Percentiles rank a stretch among this genome's conserved stretches.
phyloP scores from a whole-genome alignment of 495 filamentous ascomycete genomes.

The Aspergillus panamensis region DNA sequence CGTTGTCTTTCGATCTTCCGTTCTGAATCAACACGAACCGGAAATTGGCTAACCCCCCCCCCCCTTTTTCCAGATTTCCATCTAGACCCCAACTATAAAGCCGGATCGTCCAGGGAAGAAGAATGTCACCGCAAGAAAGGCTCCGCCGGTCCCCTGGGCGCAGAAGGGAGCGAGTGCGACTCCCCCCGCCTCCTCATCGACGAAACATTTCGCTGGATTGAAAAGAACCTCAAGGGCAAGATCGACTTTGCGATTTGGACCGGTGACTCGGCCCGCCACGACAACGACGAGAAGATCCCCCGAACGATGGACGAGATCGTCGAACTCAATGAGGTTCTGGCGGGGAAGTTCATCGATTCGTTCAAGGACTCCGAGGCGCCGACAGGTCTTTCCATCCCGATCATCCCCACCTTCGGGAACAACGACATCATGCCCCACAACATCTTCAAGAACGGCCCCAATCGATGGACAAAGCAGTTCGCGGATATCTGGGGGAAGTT shows the following conservation, averaged over 20 bases:
- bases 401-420: conserved; percentile 90
- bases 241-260: conserved; percentile 98
- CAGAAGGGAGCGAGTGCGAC: conserved; percentile 86
- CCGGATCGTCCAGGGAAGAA: conserved; percentile 62
- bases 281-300: conserved; percentile 83
- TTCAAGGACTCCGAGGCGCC: conserved; percentile 54
- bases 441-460: conserved; percentile 81
- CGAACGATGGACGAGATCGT: conserved; percentile 71
- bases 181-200: conserved; percentile 74
- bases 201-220: conserved; percentile 89
- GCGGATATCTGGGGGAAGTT: conserved; percentile 74
- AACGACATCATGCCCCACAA: conserved; percentile 98
- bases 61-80: conserved; percentile 83
- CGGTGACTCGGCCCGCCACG: conserved; percentile 91
- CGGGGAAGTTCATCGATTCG: conserved; percentile 68
- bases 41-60: neutral
- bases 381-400: conserved; percentile 67
- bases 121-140: conserved; percentile 81
- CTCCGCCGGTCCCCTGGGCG: conserved; percentile 73
- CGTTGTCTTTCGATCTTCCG: neutral
- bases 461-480: conserved; percentile 73
- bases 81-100: conserved; percentile 79
- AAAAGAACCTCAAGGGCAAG: conserved; percentile 72
- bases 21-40: neutral
- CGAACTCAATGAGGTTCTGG: conserved; percentile 67